Evolutionary conservation across 1,284 basidiomycete species (phyloP).

Genomic region (Ganoderma boninense): DNA sequence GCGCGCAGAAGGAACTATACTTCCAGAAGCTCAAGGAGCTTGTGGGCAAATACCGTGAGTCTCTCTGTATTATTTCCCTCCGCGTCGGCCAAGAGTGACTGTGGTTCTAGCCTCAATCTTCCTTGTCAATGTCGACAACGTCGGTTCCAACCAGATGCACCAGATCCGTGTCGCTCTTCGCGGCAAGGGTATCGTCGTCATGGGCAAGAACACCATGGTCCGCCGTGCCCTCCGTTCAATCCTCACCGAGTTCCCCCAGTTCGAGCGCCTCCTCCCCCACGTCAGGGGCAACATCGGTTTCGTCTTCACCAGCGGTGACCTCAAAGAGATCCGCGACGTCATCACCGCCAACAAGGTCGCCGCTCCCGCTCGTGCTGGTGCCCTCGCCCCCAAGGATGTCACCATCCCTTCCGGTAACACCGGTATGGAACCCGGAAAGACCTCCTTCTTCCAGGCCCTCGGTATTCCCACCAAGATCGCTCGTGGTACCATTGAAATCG

Average conservation of each 20-base stretch:
- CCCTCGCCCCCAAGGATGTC: conserved; percentile 93
- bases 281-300: conserved; percentile 99
- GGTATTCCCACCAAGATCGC: conserved; percentile 99
- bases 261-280: conserved; percentile 96
- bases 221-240: conserved; percentile 96
- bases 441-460: conserved; percentile 99
- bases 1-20: conserved; percentile 93
- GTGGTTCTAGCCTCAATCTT: conserved; percentile 87
- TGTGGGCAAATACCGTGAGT: conserved; percentile 89
- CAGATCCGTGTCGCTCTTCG: conserved; percentile 98
- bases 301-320: conserved; percentile 94
- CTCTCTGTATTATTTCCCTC: background rate
- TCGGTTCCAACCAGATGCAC: conserved; percentile 99
- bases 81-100: conserved; percentile 3
- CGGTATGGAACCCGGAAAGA: conserved; percentile 99
- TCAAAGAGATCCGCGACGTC: conserved; percentile 94
- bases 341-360: conserved; percentile 98
- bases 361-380: conserved; percentile 98
- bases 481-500: conserved; percentile 99
- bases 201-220: conserved; percentile 99
- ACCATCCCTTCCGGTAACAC: conserved; percentile 96
- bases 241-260: conserved; percentile 90
- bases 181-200: conserved; percentile 95
- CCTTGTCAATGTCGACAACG: conserved; percentile 99
- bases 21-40: conserved; percentile 96